Base-by-base conservation (phyloP, 2,329 filamentous ascomycete species). In the Diaporthe caulivora region DNA sequence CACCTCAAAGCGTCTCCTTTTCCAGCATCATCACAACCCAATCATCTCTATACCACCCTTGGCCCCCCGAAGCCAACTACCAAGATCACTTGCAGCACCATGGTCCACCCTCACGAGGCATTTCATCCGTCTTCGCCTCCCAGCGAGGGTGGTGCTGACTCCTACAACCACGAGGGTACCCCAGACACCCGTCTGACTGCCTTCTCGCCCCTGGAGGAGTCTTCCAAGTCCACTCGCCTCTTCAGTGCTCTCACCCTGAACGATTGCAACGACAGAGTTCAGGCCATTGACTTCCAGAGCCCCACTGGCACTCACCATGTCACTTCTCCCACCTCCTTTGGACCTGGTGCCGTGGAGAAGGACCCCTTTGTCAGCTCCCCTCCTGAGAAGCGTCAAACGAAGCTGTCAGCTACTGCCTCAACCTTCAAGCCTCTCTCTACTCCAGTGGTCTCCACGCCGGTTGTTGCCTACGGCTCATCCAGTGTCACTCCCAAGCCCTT, bases 381-480 rank as follows among this genome's bases (percentile, higher is more conserved):
- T 24, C 77, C 77, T 21, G 74, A 79, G 21, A 78, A 76, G 57
- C 76, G 79, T 77, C 82, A 84, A 77, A 85, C 84, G 73, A 88
- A 89, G 76, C 82, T 94, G 29, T 93, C 92, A 5, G 90, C 92
- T 1, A 92, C 88, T 9, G 91, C 92, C 1, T 89, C 88, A 1
- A 79, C 86, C 1, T 94, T 94, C 77, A 88, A 86, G 21, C 92
- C 92, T 8, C 82, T 86, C 68, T 80, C 80, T 42, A 75, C 76
- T 17, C 49, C 68, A 2, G 44, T 62, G 21, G 68, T 47, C 29
- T 71, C 68, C 26, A 68, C 71, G 4, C 77, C 78, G 1, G 54
- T 77, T 68, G 60, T 79, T 70, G 71, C 76, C 72, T 55, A 77
- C 71, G 77, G 76, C 21, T 79, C 78, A 4, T 60, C 44, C 8